phyloP scores from a whole-genome alignment of 2,329 filamentous ascomycete genomes.

The Harringtonia aguacate region DNA sequence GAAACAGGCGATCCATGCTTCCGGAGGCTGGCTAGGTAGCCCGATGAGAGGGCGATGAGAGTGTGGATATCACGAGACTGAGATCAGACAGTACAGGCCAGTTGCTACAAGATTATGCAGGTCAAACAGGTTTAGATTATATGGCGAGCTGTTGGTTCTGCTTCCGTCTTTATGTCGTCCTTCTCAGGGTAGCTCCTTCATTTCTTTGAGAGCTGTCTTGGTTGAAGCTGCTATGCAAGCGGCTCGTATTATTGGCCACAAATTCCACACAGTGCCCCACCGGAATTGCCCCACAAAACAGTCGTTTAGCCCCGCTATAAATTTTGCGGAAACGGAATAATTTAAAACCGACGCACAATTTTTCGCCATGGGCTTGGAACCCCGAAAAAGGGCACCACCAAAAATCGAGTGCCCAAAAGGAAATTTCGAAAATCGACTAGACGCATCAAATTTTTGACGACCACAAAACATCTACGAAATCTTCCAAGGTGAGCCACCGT shows the following conservation, averaged over 20 bases:
- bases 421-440: conserved; percentile 10
- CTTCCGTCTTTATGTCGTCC: not conserved
- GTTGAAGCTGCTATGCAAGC: not conserved
- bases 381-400: conserved; percentile 6
- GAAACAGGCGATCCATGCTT: conserved; percentile 62
- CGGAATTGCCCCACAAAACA: not conserved
- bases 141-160: not conserved
- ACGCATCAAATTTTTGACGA: conserved; percentile 11
- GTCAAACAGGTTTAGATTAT: not conserved
- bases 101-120: too few species aligned
- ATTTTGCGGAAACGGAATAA: conserved; percentile 5
- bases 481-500: conserved; percentile 15
- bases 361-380: conserved; percentile 4
- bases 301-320: not conserved
- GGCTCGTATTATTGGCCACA: not conserved
- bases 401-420: not conserved
- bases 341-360: conserved; percentile 11
- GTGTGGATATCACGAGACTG: not conserved
- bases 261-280: not conserved
- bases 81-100: too few species aligned
- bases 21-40: not conserved
- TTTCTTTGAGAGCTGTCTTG: not conserved
- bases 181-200: not conserved
- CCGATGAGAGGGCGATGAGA: not conserved
- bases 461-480: conserved; percentile 13